Evolutionary conservation across 208 protist genomes (phyloP).

Genomic region (Trypanosoma avium): DNA sequence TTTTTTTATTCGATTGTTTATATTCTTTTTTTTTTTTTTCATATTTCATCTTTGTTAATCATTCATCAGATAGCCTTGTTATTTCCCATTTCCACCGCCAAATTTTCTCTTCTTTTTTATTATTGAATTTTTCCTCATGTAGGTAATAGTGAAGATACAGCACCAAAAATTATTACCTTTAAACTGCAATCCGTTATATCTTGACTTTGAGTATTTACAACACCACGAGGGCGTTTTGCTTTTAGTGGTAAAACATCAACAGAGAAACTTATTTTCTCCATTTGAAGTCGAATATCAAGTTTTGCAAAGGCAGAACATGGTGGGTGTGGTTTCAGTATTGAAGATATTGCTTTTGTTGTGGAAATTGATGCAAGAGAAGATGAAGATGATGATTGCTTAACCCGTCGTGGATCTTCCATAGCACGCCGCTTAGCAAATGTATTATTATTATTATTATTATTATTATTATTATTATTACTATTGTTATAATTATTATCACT

Average conservation of each 20-base stretch:
- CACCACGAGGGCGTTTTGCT: slow-evolving; percentile 1
- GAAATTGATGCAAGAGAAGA: no score
- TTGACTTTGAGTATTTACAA: no score
- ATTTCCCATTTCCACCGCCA: no score
- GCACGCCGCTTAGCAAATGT: background rate
- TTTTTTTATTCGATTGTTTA: background rate
- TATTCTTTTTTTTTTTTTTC: slow-evolving; percentile 1
- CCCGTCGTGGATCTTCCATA: background rate
- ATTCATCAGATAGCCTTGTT: no score
- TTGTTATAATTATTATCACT: no score
- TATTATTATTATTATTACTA: no score
- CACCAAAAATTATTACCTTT: slow-evolving; percentile 1
- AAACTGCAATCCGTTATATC: no score
- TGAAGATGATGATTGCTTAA: no score
- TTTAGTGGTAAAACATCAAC: slow-evolving; percentile 25
- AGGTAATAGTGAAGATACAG: background rate
- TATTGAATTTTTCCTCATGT: background rate
- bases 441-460: no score
- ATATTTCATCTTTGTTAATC: slow-evolving; percentile 19
- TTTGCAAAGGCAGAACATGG: slow-evolving; percentile 32
- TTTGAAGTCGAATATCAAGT: slow-evolving; percentile 39
- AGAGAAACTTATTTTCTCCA: slow-evolving; percentile 59
- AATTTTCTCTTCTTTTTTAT: no score
- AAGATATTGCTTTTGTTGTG: no score
- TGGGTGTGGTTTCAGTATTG: slow-evolving; percentile 17